Base-by-base conservation (phyloP, 2,329 filamentous ascomycete genomes). In the Elsinoe fawcettii region DNA sequence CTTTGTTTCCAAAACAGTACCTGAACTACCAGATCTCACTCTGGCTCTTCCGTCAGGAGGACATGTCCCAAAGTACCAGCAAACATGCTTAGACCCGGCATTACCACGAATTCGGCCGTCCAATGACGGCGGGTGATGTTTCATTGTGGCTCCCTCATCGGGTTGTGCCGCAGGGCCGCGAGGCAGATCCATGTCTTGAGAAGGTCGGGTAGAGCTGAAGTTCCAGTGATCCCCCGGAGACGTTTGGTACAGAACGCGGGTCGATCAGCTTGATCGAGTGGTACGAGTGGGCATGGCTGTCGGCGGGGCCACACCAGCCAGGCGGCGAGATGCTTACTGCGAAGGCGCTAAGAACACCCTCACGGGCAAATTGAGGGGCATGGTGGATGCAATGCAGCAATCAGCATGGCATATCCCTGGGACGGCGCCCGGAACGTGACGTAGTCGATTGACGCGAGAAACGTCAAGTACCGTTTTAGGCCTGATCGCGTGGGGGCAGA, bases 401-500 rank as follows among this genome's bases (percentile, higher is more conserved):
- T 53, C 49, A 53, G 32, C 25, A 30, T 16, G 22, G 49, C 20
- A 53, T 53, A 23, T 53, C 34, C 20, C 20, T 53, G 49, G 49
- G 49, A 53, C 30, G 49, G 49, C 49, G 49, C 20, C 49, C 49
- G 49, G 30, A 12, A 53, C 12, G 49, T 53, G 49, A 53, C 49
- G 49, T 53, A 53, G 30, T 39, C n/a, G 25, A 53, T 53, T 53
- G 25, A 36, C 49, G 34, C 30, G 49, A 39, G 16, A 22, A 53
- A 53, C 49, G 49, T 53, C 49, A 39, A 53, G 49, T 37, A 53
- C 49, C 49, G 49, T 39, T 53, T 53, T 53, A 39, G 32, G 49
- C 16, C 20, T 20, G 49, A 34, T 37, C 32, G 49, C 49, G 49
- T 53, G 49, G 49, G 49, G 34, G 30, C 14, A 39, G 49, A 53